phyloP scores from a whole-genome alignment of 352 stramenopile species.

The Phytopythium vexans region DNA sequence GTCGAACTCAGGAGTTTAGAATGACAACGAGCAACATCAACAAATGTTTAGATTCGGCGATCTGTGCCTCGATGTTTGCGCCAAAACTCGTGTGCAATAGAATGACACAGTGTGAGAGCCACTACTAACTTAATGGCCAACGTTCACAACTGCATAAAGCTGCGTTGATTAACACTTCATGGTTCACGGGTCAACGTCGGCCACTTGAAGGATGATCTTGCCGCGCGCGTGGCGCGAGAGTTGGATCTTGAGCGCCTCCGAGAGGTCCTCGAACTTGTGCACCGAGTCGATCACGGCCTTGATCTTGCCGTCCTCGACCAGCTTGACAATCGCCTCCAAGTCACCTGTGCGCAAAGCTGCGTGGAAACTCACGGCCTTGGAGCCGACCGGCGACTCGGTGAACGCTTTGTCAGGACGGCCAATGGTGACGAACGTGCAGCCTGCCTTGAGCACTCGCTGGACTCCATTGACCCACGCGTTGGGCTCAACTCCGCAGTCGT shows the following conservation, averaged over 20 bases:
- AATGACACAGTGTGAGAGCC: too few relatives aligned
- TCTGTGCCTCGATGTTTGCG: too few relatives aligned
- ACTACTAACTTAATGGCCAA: too few relatives aligned
- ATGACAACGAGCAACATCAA: too few relatives aligned
- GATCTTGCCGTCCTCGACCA: constrained; percentile 38
- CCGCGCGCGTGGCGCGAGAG: constrained; percentile 48
- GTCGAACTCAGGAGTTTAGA: too few relatives aligned
- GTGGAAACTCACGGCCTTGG: constrained; percentile 2
- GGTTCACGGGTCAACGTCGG: too few relatives aligned
- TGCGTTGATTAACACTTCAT: too few relatives aligned
- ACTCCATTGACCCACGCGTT: constrained; percentile 18
- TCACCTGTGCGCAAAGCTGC: too few relatives aligned
- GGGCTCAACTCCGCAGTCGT: constrained; percentile 26
- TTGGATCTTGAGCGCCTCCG: constrained; percentile 37
- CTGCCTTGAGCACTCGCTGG: constrained; percentile 16
- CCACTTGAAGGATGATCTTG: constrained; percentile 46
- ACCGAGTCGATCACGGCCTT: constrained; percentile 39
- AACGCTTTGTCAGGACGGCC: constrained; percentile 5
- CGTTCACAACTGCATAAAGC: too few relatives aligned
- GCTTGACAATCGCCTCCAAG: constrained; percentile 20
- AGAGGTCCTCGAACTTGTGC: constrained; percentile 41
- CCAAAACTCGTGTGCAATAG: too few relatives aligned
- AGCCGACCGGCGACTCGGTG: constrained; percentile 36
- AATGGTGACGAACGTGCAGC: constrained; percentile 10
- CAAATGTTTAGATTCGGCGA: too few relatives aligned